These are phyloP conservation scores for Pyronema domesticum DNA, from an alignment of 495 filamentous ascomycete species.

Conservation along the genomic window DNA sequence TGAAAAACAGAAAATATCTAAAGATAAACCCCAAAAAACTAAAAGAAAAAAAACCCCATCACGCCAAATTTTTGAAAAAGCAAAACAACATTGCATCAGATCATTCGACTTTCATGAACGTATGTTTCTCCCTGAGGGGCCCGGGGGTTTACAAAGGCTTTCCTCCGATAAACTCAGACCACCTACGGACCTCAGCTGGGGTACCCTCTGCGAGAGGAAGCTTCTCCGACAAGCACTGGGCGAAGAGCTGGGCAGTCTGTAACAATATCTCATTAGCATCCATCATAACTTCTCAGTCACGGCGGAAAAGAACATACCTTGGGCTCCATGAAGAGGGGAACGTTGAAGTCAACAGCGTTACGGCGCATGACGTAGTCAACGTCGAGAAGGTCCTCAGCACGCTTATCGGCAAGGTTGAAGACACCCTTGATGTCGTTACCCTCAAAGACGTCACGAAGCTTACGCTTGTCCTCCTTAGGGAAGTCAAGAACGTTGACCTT, in stretches of 20 bases:
- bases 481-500: constrained; percentile 87
- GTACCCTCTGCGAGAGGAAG: constrained; percentile 66
- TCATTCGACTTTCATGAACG: not conserved
- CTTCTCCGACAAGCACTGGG: constrained; percentile 90
- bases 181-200: constrained; percentile 74
- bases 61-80: not conserved
- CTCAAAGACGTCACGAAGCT: constrained; percentile 85
- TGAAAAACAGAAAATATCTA: not conserved
- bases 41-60: constrained; percentile 4
- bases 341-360: constrained; percentile 95
- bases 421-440: constrained; percentile 91
- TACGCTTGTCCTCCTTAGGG: constrained; percentile 88
- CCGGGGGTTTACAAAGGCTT: constrained; percentile 53
- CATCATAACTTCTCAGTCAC: constrained; percentile 2
- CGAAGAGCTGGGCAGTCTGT: constrained; percentile 87
- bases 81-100: not conserved
- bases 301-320: constrained; percentile 46
- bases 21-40: not conserved
- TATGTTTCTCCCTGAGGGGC: not conserved
- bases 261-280: constrained; percentile 12
- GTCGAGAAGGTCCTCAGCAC: constrained; percentile 70
- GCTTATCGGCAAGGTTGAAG: constrained; percentile 77
- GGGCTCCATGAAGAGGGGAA: constrained; percentile 96
- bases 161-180: constrained; percentile 85
- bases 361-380: constrained; percentile 97